These are phyloP conservation scores for Hypericum androsaemum DNA, from an alignment of 345 rosid genomes.

Conservation along the genomic window DNA sequence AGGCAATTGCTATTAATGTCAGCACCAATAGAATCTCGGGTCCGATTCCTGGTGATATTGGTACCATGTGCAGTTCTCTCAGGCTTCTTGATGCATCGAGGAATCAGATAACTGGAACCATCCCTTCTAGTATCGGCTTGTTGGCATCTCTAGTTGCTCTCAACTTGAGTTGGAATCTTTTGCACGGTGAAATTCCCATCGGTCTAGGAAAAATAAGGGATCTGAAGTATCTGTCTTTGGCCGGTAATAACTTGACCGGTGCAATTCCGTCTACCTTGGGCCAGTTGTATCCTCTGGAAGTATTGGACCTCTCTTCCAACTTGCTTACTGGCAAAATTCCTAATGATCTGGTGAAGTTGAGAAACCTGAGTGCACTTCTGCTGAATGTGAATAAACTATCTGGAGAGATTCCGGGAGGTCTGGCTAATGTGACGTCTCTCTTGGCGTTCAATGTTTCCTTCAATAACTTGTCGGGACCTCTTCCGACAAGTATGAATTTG, in stretches of 20 bases:
- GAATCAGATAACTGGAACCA: slow-evolving; percentile 41
- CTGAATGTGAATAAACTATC: slow-evolving; percentile 50
- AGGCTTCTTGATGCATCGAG: slow-evolving; percentile 37
- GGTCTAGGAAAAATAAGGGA: slow-evolving; percentile 27
- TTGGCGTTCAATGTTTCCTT: slow-evolving; percentile 47
- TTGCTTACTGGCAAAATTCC: slow-evolving; percentile 50
- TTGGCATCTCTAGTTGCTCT: slow-evolving; percentile 34
- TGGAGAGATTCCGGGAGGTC: slow-evolving; percentile 48
- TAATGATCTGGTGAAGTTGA: slow-evolving; percentile 31
- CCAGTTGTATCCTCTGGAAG: slow-evolving; percentile 29
- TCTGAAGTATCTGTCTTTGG: slow-evolving; percentile 43
- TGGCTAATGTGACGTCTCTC: slow-evolving; percentile 36
- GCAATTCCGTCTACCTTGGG: slow-evolving; percentile 44
- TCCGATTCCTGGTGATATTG: slow-evolving; percentile 32
- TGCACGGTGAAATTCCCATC: slow-evolving; percentile 38
- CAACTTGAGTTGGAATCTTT: slow-evolving; percentile 41
- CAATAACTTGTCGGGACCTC: slow-evolving; percentile 52
- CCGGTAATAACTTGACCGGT: slow-evolving; percentile 41
- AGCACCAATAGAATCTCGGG: slow-evolving; percentile 47
- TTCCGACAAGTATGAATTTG: slow-evolving; percentile 32
- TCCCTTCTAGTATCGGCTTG: slow-evolving; percentile 36
- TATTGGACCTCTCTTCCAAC: slow-evolving; percentile 51
- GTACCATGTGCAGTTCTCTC: slow-evolving; percentile 37
- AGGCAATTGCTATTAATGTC: slow-evolving; percentile 34
- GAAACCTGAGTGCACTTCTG: slow-evolving; percentile 38